Evolutionary conservation across 306 rosid species (phyloP).

Genomic region (Gynostemma pentaphyllum): DNA sequence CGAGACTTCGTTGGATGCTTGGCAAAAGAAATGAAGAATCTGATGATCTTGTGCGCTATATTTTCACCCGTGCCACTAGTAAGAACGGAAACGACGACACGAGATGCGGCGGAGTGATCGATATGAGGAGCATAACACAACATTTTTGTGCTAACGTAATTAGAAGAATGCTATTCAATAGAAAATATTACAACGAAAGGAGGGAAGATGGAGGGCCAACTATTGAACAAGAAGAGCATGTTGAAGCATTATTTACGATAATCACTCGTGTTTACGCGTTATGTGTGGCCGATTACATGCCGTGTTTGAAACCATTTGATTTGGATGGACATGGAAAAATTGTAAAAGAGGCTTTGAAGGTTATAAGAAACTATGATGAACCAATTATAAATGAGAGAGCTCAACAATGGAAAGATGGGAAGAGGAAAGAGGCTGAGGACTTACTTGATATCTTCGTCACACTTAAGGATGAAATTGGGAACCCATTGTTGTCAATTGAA

Average conservation of each 20-base stretch:
- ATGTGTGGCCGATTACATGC: background rate
- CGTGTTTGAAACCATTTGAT: background rate
- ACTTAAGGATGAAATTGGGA: background rate
- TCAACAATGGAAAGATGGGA: background rate
- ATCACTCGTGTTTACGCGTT: background rate
- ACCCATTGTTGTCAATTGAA: background rate
- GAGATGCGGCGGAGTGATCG: background rate
- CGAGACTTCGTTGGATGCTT: background rate
- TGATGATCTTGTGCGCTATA: background rate
- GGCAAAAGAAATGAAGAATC: background rate
- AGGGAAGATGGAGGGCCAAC: slow-evolving; percentile 3
- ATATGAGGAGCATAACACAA: background rate
- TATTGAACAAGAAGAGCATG: background rate
- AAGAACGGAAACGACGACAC: rapidly evolving
- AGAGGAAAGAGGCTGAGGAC: background rate
- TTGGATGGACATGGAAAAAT: background rate
- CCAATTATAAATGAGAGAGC: background rate
- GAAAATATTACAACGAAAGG: background rate
- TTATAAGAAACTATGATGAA: background rate
- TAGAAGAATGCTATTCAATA: background rate
- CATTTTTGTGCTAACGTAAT: background rate
- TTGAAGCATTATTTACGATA: background rate
- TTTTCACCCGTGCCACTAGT: background rate
- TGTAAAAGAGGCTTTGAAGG: background rate
- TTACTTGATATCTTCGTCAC: background rate